Evolutionary conservation across 305 asterid genomes (phyloP).

Genomic region (Fraxinus nigra): DNA sequence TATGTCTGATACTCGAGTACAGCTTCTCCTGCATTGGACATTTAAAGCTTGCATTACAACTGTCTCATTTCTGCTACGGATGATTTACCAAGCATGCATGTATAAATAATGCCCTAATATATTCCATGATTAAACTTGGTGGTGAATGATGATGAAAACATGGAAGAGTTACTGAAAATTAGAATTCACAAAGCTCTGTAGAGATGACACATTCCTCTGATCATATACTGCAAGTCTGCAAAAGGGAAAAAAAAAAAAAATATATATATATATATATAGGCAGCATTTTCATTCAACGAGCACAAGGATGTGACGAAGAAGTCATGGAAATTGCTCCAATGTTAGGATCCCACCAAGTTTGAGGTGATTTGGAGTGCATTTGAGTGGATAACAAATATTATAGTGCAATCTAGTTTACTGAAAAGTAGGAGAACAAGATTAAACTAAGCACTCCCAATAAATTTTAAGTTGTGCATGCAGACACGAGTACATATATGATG

Average conservation of each 20-base stretch:
- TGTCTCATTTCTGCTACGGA: background rate
- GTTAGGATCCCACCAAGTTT: background rate
- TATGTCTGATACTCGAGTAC: conserved; percentile 38
- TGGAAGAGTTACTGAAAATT: background rate
- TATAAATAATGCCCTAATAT: background rate
- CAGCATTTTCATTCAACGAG: background rate
- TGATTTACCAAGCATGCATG: background rate
- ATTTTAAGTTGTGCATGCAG: background rate
- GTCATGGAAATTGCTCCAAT: background rate
- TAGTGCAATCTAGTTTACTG: background rate
- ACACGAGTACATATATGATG: background rate
- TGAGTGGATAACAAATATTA: background rate
- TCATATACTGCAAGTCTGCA: background rate
- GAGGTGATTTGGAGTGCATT: background rate
- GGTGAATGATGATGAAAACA: background rate
- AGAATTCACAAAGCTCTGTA: background rate
- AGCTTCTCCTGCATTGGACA: conserved; percentile 44
- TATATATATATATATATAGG: background rate
- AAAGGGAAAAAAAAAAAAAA: background rate
- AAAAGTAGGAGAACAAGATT: background rate
- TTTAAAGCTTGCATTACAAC: background rate
- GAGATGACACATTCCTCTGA: background rate
- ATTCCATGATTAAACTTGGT: background rate
- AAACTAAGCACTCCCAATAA: background rate
- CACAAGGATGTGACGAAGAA: background rate